These are phyloP conservation scores for Sordaria brevicollis DNA, from an alignment of 495 filamentous ascomycete species.

Conservation along the genomic window DNA sequence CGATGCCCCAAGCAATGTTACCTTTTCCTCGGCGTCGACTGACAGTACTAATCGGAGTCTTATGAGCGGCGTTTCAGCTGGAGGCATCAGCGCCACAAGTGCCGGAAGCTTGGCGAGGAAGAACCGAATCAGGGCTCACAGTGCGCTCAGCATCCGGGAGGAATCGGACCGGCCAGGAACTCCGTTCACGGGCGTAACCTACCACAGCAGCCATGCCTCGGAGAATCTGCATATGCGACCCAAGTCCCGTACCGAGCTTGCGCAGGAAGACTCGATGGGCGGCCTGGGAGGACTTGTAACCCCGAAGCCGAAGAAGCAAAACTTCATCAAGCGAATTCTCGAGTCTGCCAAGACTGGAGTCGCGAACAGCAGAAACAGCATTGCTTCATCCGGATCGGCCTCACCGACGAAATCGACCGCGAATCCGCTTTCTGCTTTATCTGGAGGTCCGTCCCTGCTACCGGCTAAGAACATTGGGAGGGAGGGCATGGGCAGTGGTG, in stretches of 20 bases:
- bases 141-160: conserved; percentile 42
- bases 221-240: conserved; percentile 27
- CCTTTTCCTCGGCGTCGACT: conserved; percentile 61
- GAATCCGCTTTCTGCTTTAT: conserved; percentile 1
- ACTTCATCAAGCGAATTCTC: conserved; percentile 94
- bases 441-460: conserved; percentile 21
- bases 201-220: conserved; percentile 78
- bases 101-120: conserved; percentile 82
- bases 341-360: conserved; percentile 91
- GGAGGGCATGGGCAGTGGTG: conserved; percentile 52
- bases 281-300: conserved; percentile 63
- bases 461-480: conserved; percentile 43
- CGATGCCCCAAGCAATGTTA: conserved; percentile 59
- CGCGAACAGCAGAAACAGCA: conserved; percentile 78
- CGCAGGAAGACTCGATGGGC: conserved; percentile 35
- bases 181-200: conserved; percentile 65
- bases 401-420: background rate
- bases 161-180: conserved; percentile 54
- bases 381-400: conserved; percentile 49
- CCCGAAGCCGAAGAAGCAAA: conserved; percentile 82
- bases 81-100: conserved; percentile 87
- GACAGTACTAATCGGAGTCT: conserved; percentile 71
- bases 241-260: conserved; percentile 36
- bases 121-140: conserved; percentile 42
- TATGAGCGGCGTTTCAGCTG: conserved; percentile 88